These are phyloP conservation scores for Terfezia boudieri DNA, from an alignment of 495 filamentous ascomycete genomes.

Conservation along the genomic window DNA sequence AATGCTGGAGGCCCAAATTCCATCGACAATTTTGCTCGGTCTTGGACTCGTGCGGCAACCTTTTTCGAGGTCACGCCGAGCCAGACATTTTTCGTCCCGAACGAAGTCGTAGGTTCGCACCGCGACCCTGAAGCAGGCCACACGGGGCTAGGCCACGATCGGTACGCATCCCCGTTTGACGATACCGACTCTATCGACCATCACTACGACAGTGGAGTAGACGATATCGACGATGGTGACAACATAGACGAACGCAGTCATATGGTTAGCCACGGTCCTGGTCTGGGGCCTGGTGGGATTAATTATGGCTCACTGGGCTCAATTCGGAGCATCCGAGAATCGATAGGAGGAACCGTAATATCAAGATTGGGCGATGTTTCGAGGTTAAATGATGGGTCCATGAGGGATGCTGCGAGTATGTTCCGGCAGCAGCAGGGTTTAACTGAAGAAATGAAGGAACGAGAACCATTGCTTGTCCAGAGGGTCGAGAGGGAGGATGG, in stretches of 20 bases:
- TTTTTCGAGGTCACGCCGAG: constrained; percentile 70
- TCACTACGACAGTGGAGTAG: constrained; percentile 17
- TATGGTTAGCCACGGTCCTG: neutral
- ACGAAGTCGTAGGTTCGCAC: constrained; percentile 23
- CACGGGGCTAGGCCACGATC: constrained; percentile 17
- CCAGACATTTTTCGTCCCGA: constrained; percentile 43
- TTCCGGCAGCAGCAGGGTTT: constrained; percentile 32
- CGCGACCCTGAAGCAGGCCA: constrained; percentile 15
- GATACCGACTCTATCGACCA: constrained; percentile 2
- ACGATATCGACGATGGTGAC: constrained; percentile 21
- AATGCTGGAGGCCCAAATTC: constrained; percentile 82
- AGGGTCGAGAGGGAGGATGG: constrained; percentile 72
- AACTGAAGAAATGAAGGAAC: constrained; percentile 35
- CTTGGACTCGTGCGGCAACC: constrained; percentile 76
- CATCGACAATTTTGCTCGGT: constrained; percentile 80
- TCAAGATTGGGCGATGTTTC: constrained; percentile 31
- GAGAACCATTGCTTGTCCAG: constrained; percentile 62
- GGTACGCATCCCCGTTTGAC: constrained; percentile 19
- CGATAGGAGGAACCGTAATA: constrained; percentile 6
- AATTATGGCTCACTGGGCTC: constrained; percentile 10
- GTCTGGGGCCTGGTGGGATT: neutral
- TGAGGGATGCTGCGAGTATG: constrained; percentile 41
- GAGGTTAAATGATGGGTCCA: constrained; percentile 41
- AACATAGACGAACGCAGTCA: constrained; percentile 22
- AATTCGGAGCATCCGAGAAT: constrained; percentile 4